These are phyloP conservation scores for Cyclotella cryptica DNA, from an alignment of 108 stramenopile species.

Conservation along the genomic window DNA sequence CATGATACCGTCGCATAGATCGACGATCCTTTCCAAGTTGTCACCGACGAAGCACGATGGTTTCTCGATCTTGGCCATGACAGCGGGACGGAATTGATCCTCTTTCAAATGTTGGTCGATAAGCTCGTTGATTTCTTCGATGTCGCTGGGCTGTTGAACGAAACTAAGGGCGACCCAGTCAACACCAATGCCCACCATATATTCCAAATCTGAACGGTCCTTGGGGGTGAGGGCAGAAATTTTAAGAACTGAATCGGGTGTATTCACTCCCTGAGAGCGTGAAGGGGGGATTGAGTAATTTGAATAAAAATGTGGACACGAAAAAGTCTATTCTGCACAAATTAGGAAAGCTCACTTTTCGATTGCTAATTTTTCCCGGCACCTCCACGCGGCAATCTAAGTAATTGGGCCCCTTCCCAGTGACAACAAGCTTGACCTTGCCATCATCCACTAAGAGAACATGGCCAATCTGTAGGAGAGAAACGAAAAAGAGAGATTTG, in stretches of 20 bases:
- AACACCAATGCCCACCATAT: slow-evolving; percentile 72
- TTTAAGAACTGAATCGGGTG: slow-evolving; percentile 78
- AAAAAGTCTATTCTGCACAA: too few species aligned
- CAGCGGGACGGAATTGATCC: slow-evolving; percentile 51
- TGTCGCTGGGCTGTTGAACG: slow-evolving; percentile 79
- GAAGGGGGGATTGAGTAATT: slow-evolving; percentile 3
- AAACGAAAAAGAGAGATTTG: too few species aligned
- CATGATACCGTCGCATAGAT: slow-evolving; percentile 77
- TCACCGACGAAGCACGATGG: slow-evolving; percentile 71
- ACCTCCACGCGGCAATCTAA: slow-evolving; percentile 82
- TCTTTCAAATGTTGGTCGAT: slow-evolving; percentile 59
- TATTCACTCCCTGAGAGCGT: slow-evolving; percentile 75
- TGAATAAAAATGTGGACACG: too few species aligned
- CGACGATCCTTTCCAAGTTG: slow-evolving; percentile 77
- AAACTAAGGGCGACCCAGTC: slow-evolving; percentile 88
- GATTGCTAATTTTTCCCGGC: slow-evolving; percentile 80
- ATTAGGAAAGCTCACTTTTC: slow-evolving; percentile 54
- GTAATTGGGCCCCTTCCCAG: slow-evolving; percentile 64
- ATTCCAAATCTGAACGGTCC: slow-evolving; percentile 85
- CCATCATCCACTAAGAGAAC: slow-evolving; percentile 85
- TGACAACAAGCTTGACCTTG: slow-evolving; percentile 85
- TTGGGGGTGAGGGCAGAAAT: slow-evolving; percentile 88
- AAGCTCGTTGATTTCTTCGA: slow-evolving; percentile 62
- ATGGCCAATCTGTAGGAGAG: too few species aligned
- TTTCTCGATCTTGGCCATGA: slow-evolving; percentile 90